Conservation (phyloP, 2,329 filamentous ascomycete genomes). For the Aureobasidium lini region DNA sequence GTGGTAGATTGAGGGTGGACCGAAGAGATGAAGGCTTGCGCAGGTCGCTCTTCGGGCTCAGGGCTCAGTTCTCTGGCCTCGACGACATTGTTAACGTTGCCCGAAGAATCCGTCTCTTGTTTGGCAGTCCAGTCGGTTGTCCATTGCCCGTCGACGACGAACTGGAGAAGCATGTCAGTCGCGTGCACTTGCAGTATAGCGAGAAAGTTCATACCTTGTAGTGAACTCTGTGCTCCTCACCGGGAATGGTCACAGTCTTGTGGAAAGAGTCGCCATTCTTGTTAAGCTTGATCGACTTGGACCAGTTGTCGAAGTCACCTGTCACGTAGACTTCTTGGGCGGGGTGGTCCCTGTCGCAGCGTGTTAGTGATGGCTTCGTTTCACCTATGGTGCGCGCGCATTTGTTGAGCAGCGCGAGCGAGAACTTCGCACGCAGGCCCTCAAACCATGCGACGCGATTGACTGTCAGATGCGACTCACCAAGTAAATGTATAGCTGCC, state of each 20-base stretch:
- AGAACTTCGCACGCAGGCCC: not conserved
- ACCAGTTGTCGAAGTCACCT: conserved; percentile 92
- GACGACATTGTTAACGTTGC: conserved; percentile 91
- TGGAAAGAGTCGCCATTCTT: conserved; percentile 66
- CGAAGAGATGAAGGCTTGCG: conserved; percentile 52
- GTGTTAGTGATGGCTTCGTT: not conserved
- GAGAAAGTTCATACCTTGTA: conserved; percentile 69
- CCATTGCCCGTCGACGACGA: conserved; percentile 92
- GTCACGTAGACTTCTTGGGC: conserved; percentile 89
- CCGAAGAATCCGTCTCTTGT: conserved; percentile 72
- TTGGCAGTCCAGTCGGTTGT: conserved; percentile 71
- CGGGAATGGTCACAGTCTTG: conserved; percentile 68
- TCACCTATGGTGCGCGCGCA: not conserved
- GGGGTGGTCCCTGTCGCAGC: conserved; percentile 62
- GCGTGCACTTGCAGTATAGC: not conserved
- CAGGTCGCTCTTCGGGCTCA: conserved; percentile 32
- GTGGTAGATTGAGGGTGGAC: conserved; percentile 65
- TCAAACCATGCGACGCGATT: not conserved
- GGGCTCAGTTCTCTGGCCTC: conserved; percentile 61
- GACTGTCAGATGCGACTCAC: conserved; percentile 39
- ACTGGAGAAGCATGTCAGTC: conserved; percentile 47
- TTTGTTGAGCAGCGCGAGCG: not conserved
- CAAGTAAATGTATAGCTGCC: conserved; percentile 64
- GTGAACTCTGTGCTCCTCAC: conserved; percentile 52
- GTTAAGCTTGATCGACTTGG: conserved; percentile 74